phyloP scores from a whole-genome alignment of 331 rosid genomes.

The Malus hybrid region DNA sequence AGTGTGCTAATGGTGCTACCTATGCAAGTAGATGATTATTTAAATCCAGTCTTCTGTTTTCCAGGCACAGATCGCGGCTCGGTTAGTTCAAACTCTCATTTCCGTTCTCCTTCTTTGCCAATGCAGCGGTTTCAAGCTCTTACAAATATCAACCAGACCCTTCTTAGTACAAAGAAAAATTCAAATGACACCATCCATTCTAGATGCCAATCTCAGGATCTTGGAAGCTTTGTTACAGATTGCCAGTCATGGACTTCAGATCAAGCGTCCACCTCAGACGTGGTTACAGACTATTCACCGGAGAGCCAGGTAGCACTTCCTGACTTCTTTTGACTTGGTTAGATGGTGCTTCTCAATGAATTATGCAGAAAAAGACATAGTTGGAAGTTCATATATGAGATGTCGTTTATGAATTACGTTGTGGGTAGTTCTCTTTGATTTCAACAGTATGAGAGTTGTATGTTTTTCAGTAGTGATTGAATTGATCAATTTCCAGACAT shows the following conservation, averaged over 20 bases:
- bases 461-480: neutral
- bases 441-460: neutral
- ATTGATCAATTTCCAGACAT: neutral
- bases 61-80: slow-evolving; percentile 48
- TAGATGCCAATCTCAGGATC: slow-evolving; percentile 46
- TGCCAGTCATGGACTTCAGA: slow-evolving; percentile 38
- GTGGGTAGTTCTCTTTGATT: neutral
- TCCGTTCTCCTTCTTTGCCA: slow-evolving; percentile 50
- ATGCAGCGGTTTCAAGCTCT: slow-evolving; percentile 84
- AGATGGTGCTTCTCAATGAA: slow-evolving; percentile 6
- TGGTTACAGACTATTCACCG: slow-evolving; percentile 25
- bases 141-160: slow-evolving; percentile 48
- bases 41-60: slow-evolving; percentile 2
- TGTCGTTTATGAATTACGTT: neutral
- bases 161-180: slow-evolving; percentile 27
- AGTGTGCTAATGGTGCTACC: neutral
- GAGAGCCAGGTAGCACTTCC: slow-evolving; percentile 52
- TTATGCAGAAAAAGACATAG: neutral
- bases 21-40: neutral
- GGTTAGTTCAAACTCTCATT: slow-evolving; percentile 33
- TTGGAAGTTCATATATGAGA: neutral
- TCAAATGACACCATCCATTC: slow-evolving; percentile 30
- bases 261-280: slow-evolving; percentile 36
- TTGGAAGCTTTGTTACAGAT: slow-evolving; percentile 40
- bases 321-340: slow-evolving; percentile 10